Conservation (phyloP, 2,329 filamentous ascomycete genomes). For the Cryphonectria radicalis region DNA sequence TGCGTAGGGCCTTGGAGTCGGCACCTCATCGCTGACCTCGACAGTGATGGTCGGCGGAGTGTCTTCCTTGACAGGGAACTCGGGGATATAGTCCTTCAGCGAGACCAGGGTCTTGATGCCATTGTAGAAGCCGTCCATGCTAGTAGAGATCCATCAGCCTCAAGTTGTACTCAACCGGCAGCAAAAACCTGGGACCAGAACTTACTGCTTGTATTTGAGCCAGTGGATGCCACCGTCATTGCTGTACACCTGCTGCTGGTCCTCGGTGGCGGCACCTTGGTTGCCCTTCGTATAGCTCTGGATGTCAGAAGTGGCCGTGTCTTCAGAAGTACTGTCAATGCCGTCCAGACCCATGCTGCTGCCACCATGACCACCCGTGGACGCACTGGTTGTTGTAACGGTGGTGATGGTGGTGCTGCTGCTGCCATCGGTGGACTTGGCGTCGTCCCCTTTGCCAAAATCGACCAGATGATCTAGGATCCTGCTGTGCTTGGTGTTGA, state of each 20-base stretch:
- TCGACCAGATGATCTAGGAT: slow-evolving; percentile 33
- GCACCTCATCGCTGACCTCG: slow-evolving; percentile 42
- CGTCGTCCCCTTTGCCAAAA: slow-evolving; percentile 27
- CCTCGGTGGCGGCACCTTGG: slow-evolving; percentile 31
- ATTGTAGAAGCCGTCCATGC: slow-evolving; percentile 80
- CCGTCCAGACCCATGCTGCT: background rate
- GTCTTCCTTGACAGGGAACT: slow-evolving; percentile 63
- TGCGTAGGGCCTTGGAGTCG: slow-evolving; percentile 59
- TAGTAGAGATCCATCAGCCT: slow-evolving; percentile 43
- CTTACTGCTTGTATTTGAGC: slow-evolving; percentile 50
- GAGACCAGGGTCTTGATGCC: slow-evolving; percentile 74
- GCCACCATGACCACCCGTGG: background rate
- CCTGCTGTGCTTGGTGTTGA: slow-evolving; percentile 32
- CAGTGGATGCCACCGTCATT: slow-evolving; percentile 38
- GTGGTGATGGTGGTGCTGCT: too few species aligned
- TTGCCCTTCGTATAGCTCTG: slow-evolving; percentile 17
- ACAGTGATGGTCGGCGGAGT: slow-evolving; percentile 39
- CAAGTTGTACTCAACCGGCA: background rate
- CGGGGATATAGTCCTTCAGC: slow-evolving; percentile 66
- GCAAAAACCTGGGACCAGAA: slow-evolving; percentile 17
- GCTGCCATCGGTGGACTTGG: slow-evolving; percentile 18
- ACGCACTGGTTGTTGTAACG: background rate
- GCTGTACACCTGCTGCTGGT: slow-evolving; percentile 35
- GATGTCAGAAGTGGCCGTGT: background rate
- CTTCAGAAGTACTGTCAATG: background rate